Evolutionary conservation across 192 early-diverging fungal species (phyloP).

Genomic region (Dimargaris cristalligena): DNA sequence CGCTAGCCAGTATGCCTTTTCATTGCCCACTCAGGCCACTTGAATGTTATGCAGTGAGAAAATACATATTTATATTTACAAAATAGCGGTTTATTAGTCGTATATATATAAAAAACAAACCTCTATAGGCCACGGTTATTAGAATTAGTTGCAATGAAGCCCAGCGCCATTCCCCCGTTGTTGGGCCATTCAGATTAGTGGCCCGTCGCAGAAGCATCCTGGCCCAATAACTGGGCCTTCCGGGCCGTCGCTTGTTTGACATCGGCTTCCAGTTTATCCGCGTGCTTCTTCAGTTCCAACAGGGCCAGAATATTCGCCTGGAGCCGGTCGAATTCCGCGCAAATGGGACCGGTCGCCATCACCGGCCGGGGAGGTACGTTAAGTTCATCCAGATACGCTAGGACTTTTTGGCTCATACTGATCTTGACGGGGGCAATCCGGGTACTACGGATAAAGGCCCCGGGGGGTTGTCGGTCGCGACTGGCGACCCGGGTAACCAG

Average conservation of each 20-base stretch:
- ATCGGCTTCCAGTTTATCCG: constrained; percentile 68
- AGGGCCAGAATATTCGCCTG: constrained; percentile 54
- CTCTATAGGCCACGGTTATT: no score
- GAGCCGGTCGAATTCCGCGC: constrained; percentile 61
- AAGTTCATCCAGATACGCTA: constrained; percentile 3
- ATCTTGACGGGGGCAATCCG: constrained; percentile 8
- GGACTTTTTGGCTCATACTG: constrained; percentile 11
- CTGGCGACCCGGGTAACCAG: background rate
- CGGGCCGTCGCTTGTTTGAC: constrained; percentile 29
- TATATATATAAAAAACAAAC: no score
- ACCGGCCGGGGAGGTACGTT: constrained; percentile 37
- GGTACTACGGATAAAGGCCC: constrained; percentile 5
- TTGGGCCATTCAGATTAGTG: no score
- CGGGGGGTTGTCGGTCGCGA: background rate
- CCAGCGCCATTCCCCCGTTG: no score
- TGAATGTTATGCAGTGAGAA: no score
- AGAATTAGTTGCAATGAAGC: no score
- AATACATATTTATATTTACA: no score
- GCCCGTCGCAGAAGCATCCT: constrained; percentile 13
- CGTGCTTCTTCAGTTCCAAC: constrained; percentile 66
- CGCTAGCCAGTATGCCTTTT: no score
- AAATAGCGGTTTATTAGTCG: no score
- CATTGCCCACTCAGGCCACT: no score
- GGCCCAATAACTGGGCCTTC: constrained; percentile 21
- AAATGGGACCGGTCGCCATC: constrained; percentile 70